Conservation (phyloP, 2,329 filamentous ascomycete genomes). For the Pseudogymnoascus sp. region DNA sequence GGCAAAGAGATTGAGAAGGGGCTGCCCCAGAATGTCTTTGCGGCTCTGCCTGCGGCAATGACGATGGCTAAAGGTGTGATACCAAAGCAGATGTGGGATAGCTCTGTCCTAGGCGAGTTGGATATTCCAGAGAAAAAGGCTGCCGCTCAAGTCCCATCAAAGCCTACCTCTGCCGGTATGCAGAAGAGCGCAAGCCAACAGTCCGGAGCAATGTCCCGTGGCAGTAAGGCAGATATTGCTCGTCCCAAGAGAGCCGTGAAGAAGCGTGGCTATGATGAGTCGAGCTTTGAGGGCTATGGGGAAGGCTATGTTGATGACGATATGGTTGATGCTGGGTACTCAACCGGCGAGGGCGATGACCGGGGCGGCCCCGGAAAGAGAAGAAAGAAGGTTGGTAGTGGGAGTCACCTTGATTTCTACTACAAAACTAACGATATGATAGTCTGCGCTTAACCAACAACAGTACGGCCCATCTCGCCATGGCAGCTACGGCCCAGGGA, state of each 20-base stretch:
- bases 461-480: constrained; percentile 24
- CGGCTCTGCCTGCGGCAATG: constrained; percentile 44
- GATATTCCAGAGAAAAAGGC: constrained; percentile 18
- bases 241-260: constrained; percentile 61
- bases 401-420: background rate
- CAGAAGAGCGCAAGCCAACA: constrained; percentile 33
- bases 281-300: constrained; percentile 67
- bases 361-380: constrained; percentile 48
- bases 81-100: constrained; percentile 50
- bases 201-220: background rate
- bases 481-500: constrained; percentile 49
- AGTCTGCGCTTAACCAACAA: constrained; percentile 10
- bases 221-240: constrained; percentile 25
- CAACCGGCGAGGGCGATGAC: constrained; percentile 65
- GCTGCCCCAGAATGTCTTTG: constrained; percentile 39
- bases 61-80: constrained; percentile 53
- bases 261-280: constrained; percentile 71
- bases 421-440: constrained; percentile 10
- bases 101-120: constrained; percentile 52
- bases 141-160: constrained; percentile 32
- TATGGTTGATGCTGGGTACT: constrained; percentile 55
- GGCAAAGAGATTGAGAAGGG: constrained; percentile 51
- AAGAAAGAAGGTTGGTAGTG: constrained; percentile 54
- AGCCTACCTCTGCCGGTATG: constrained; percentile 47
- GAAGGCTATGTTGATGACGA: constrained; percentile 68